Conservation (phyloP, 176 grass and related monocot genomes). For the Hsuehochloa calcarea region DNA sequence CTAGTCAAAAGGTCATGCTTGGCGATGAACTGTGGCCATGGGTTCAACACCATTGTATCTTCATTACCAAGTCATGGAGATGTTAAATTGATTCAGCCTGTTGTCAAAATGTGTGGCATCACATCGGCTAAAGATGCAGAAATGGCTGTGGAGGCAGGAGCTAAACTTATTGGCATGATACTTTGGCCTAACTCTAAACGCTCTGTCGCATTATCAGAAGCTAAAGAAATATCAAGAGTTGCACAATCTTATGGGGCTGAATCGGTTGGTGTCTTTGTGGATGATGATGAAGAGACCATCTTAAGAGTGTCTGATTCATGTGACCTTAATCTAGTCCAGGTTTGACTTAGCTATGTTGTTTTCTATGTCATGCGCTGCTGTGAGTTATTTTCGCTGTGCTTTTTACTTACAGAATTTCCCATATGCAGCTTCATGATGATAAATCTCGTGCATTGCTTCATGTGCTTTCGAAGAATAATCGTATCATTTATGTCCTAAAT, state of each 20-base stretch:
- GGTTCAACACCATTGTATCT: neutral
- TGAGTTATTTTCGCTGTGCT: neutral
- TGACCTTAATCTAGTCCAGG: slow-evolving; percentile 67
- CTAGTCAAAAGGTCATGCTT: slow-evolving; percentile 27
- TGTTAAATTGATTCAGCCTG: slow-evolving; percentile 40
- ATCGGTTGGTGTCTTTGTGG: slow-evolving; percentile 88
- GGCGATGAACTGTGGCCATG: slow-evolving; percentile 15
- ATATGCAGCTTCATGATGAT: slow-evolving; percentile 84
- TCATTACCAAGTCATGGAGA: slow-evolving; percentile 5
- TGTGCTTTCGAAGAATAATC: slow-evolving; percentile 45
- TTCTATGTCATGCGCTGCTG: neutral
- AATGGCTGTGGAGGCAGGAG: slow-evolving; percentile 56
- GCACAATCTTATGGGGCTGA: slow-evolving; percentile 58
- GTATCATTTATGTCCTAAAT: slow-evolving; percentile 84
- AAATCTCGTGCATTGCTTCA: slow-evolving; percentile 59
- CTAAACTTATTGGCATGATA: slow-evolving; percentile 89
- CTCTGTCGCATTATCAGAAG: slow-evolving; percentile 55
- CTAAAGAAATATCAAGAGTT: slow-evolving; percentile 74
- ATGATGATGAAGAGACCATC: slow-evolving; percentile 82
- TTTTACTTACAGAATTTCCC: neutral
- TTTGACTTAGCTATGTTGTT: slow-evolving; percentile 19
- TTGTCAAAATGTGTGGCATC: slow-evolving; percentile 91
- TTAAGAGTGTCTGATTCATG: slow-evolving; percentile 61
- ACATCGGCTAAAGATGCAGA: slow-evolving; percentile 84
- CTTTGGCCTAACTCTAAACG: slow-evolving; percentile 76